Base-by-base conservation (phyloP, 495 filamentous ascomycete species). In the Hyaloscypha finlandica region DNA sequence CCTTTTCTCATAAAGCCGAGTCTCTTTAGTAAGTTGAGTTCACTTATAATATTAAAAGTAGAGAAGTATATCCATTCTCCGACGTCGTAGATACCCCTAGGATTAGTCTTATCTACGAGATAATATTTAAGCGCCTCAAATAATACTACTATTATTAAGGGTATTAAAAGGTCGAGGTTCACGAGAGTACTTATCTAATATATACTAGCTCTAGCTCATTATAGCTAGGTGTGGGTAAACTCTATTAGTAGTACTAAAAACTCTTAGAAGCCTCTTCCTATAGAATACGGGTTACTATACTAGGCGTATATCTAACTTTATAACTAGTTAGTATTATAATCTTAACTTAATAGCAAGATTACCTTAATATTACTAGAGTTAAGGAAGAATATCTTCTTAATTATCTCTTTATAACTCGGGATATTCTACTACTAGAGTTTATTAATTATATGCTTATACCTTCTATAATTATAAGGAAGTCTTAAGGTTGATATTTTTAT, bases 1-100 rank as follows among this genome's bases (percentile, higher is more conserved):
- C 52, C 65, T 14, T 45, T 33, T 20, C 62, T 58, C 4, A 67
- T 6, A 29, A 67, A 67, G 2, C 65, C 65, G n/a, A 61, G 74
- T 11, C 66, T 65, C 19, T 77, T 67, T 64, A 73, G 74, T 66
- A 80, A 81, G 39, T 77, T 79, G 8, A 75, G 63, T 20, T 74
- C 68, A 29, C 58, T 25, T 4, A 83, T 70, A 0, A 80, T 79
- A 57, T 83, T 77, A 32, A 80, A 81, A 6, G 79, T 75, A 58
- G 74, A 79, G 61, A 74, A 82, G 53, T 73, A 78, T 45, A 81
- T 71, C 81, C 81, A 83, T 16, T 59, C 22, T 14, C 76, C 71
- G 2, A 81, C 71, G 42, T 67, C 59, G 19, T 22, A 53, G 6
- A 51, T 8, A 31, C 32, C 12, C 16, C 6, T 20, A 79, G 71